phyloP scores from a whole-genome alignment of 1,139 yeast genomes.

The Candida pseudocylindracea region DNA sequence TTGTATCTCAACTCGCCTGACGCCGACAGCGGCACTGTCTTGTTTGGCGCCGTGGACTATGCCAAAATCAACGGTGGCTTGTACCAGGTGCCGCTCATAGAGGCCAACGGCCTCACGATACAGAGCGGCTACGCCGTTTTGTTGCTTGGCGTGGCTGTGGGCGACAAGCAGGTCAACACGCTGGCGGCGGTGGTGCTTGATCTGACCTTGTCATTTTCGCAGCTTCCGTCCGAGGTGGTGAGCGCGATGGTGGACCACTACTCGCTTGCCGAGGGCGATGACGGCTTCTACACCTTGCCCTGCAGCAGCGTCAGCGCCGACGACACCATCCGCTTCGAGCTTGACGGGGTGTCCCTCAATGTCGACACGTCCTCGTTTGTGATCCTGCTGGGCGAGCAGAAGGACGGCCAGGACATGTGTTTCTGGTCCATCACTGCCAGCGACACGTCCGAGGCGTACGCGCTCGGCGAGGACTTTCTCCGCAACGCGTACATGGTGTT shows the following conservation, averaged over 20 bases:
- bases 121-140: constrained; percentile 2
- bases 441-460: constrained; percentile 2
- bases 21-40: constrained; percentile 18
- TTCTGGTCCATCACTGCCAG: too few relatives aligned
- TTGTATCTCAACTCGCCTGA: constrained; percentile 18
- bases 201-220: constrained; percentile 18
- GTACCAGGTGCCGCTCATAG: constrained; percentile 4
- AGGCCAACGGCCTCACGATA: too few relatives aligned
- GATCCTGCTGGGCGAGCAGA: constrained; percentile 1
- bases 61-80: constrained; percentile 20
- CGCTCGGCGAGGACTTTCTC: constrained; percentile 50
- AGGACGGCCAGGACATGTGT: neutral
- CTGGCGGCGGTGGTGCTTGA: constrained; percentile 14
- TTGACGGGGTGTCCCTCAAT: constrained; percentile 7
- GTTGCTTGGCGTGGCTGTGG: neutral
- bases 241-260: constrained; percentile 1
- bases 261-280: constrained; percentile 1
- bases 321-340: constrained; percentile 6
- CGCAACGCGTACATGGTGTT: constrained; percentile 58
- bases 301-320: constrained; percentile 8
- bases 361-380: constrained; percentile 9
- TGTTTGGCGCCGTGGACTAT: constrained; percentile 39
- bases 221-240: constrained; percentile 8
- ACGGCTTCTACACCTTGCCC: constrained; percentile 9
- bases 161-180: constrained; percentile 1